Conservation (phyloP, 2,329 filamentous ascomycete genomes). For the Alternaria solani region DNA sequence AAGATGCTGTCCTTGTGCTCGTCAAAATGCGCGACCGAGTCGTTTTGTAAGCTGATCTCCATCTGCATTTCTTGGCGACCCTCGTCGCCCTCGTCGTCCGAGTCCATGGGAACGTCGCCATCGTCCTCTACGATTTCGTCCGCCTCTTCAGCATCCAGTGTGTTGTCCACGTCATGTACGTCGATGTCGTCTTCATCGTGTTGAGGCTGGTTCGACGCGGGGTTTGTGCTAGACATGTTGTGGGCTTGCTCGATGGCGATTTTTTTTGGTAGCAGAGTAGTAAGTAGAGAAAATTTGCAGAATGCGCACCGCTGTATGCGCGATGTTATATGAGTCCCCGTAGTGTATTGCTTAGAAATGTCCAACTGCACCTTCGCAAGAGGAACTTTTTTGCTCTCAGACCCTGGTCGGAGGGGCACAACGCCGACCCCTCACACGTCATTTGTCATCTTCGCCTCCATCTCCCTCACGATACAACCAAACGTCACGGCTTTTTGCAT, state of each 20-base stretch:
- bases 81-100: constrained; percentile 66
- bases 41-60: constrained; percentile 86
- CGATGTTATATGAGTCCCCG: constrained; percentile 21
- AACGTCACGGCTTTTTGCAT: too few relatives aligned
- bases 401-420: constrained; percentile 26
- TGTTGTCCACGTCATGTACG: constrained; percentile 71
- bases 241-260: neutral
- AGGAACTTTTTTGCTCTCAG: constrained; percentile 44
- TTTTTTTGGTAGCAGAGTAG: neutral
- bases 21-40: constrained; percentile 93
- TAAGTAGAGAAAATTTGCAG: neutral
- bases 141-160: constrained; percentile 79
- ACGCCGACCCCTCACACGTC: constrained; percentile 40
- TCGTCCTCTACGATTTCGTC: constrained; percentile 76
- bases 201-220: constrained; percentile 32
- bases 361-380: constrained; percentile 25
- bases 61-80: constrained; percentile 63
- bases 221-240: constrained; percentile 37
- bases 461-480: neutral
- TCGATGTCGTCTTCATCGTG: constrained; percentile 42
- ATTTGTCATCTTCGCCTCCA: constrained; percentile 30
- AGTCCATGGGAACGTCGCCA: constrained; percentile 82
- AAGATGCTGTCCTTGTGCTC: constrained; percentile 90
- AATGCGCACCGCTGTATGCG: neutral
- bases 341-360: constrained; percentile 47